Evolutionary conservation across 805 yeast species (phyloP).

Genomic region (Candida maris): DNA sequence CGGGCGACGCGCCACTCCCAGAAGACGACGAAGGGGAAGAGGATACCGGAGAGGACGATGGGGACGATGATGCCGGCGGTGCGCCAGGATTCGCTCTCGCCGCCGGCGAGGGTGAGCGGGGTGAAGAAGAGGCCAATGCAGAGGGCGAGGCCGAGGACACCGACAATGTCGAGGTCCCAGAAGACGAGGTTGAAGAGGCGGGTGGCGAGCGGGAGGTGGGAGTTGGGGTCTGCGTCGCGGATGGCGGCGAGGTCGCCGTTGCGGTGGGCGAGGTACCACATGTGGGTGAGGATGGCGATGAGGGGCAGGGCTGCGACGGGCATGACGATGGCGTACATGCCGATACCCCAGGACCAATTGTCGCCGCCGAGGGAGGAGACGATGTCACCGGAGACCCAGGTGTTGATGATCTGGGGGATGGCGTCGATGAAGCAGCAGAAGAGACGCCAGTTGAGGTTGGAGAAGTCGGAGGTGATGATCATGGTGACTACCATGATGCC

Average conservation of each 20-base stretch:
- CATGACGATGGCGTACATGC: conserved; percentile 76
- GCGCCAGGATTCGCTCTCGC: conserved; percentile 51
- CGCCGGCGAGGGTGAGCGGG: conserved; percentile 78
- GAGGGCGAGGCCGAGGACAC: conserved; percentile 51
- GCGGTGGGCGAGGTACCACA: conserved; percentile 50
- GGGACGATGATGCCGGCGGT: conserved; percentile 64
- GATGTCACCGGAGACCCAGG: conserved; percentile 72
- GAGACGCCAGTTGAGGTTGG: conserved; percentile 69
- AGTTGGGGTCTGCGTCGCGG: conserved; percentile 29
- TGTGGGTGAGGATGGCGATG: conserved; percentile 48
- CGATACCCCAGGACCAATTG: conserved; percentile 71
- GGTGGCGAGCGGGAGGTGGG: conserved; percentile 25
- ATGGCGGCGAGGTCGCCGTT: conserved; percentile 47
- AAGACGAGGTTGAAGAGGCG: conserved; percentile 41
- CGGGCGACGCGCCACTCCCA: conserved; percentile 58
- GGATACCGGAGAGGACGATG: conserved; percentile 58
- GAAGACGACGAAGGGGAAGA: conserved; percentile 51
- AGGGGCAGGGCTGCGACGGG: conserved; percentile 65
- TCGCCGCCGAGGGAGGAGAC: conserved; percentile 34
- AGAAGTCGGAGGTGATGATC: conserved; percentile 61
- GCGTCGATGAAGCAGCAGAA: conserved; percentile 63
- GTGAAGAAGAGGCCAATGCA: conserved; percentile 62
- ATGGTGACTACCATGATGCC: conserved; percentile 57
- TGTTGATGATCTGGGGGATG: conserved; percentile 68
- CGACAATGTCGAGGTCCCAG: conserved; percentile 66